Conservation (phyloP, 192 early-diverging fungal species). For the Haplosporangium gracile region DNA sequence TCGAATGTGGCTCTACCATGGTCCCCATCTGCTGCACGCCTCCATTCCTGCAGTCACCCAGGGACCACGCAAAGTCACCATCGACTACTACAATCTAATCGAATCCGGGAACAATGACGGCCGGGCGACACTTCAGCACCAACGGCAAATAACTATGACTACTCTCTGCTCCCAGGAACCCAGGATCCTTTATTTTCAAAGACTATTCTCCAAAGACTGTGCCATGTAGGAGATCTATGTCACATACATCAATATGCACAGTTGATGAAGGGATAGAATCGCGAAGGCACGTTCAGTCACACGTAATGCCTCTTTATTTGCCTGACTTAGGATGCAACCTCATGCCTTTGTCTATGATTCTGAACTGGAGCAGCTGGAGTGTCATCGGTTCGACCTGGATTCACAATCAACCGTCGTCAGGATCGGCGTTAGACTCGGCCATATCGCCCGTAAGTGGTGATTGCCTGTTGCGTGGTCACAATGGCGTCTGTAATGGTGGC, state of each 20-base stretch:
- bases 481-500: neutral
- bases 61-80: neutral
- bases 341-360: conserved; percentile 26
- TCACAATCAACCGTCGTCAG: conserved; percentile 2
- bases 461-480: neutral
- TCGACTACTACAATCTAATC: conserved; percentile 19
- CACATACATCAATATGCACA: neutral
- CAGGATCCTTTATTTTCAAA: conserved; percentile 12
- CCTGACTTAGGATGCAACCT: conserved; percentile 9
- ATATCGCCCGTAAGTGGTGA: conserved; percentile 10
- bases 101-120: neutral
- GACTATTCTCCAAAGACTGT: conserved; percentile 7
- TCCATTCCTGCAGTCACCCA: neutral
- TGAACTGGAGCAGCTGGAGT: conserved; percentile 22
- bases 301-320: neutral
- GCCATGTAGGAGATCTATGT: conserved; percentile 5
- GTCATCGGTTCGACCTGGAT: conserved; percentile 15
- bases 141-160: neutral
- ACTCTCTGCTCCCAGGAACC: conserved; percentile 14
- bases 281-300: too few relatives aligned
- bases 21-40: conserved; percentile 13
- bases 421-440: conserved; percentile 8
- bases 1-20: conserved; percentile 32
- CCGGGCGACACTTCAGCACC: conserved; percentile 10
- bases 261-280: too few relatives aligned